Conservation (phyloP, 2,329 filamentous ascomycete species). For the Rugonectria rugulosa region DNA sequence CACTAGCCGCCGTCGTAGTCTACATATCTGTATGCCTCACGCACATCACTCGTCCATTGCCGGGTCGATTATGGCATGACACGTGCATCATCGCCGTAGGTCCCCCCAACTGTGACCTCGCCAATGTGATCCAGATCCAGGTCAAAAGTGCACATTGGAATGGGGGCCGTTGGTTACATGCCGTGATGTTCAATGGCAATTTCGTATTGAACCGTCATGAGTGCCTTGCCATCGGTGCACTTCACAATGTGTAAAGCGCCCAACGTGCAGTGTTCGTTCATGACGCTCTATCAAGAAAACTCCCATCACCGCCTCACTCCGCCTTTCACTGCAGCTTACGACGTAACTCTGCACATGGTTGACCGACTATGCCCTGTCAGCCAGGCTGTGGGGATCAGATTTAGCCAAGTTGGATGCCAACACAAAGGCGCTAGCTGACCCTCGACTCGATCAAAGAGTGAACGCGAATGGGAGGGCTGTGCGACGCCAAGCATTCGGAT, state of each 20-base stretch:
- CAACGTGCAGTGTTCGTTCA: too few relatives aligned
- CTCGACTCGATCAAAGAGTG: too few relatives aligned
- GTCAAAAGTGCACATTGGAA: neutral
- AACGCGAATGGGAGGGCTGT: slow-evolving; percentile 1
- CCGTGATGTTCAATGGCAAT: too few relatives aligned
- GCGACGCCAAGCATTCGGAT: neutral
- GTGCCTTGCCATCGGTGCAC: too few relatives aligned
- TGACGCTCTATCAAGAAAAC: too few relatives aligned
- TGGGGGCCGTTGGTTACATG: neutral
- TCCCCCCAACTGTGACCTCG: slow-evolving; percentile 11
- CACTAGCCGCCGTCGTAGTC: neutral
- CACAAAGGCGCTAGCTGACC: neutral
- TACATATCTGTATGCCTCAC: slow-evolving; percentile 11
- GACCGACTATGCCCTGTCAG: slow-evolving; percentile 9
- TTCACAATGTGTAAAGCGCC: too few relatives aligned
- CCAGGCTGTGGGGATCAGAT: slow-evolving; percentile 12
- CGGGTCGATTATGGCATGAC: slow-evolving; percentile 42
- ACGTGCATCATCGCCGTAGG: slow-evolving; percentile 42
- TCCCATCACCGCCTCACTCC: too few relatives aligned
- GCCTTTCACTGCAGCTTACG: neutral
- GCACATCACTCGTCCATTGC: slow-evolving; percentile 26
- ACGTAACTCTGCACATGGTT: neutral
- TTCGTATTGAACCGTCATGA: too few relatives aligned
- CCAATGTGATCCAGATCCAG: slow-evolving; percentile 14
- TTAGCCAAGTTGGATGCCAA: too few relatives aligned